A percentile compares a stretch with the other conserved stretches of the same genome.
Evolutionary conservation across 2,329 filamentous ascomycete species (phyloP).

Genomic region (Setomelanomma holmii): DNA sequence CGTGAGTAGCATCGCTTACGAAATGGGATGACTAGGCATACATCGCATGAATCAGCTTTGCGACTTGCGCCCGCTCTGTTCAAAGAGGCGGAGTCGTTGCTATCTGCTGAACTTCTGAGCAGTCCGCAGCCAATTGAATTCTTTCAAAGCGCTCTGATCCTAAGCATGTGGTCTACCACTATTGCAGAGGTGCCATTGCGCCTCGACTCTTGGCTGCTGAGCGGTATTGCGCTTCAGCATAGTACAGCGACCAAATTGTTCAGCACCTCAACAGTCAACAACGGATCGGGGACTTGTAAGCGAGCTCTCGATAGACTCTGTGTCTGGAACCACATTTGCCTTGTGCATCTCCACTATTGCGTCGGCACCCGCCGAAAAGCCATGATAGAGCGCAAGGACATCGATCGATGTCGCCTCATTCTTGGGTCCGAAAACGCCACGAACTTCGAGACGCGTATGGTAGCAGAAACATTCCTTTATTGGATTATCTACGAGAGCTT

Average conservation of each 20-base stretch:
- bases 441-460: constrained; percentile 57
- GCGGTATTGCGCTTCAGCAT: constrained; percentile 54
- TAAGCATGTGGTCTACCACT: constrained; percentile 57
- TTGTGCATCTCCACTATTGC: constrained; percentile 57
- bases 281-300: constrained; percentile 1
- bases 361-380: constrained; percentile 52
- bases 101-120: constrained; percentile 42
- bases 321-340: constrained; percentile 55
- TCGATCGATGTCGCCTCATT: constrained; percentile 49
- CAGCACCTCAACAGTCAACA: constrained; percentile 23
- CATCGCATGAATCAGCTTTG: constrained; percentile 47
- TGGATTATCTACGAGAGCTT: constrained; percentile 55
- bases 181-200: constrained; percentile 54
- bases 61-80: constrained; percentile 49
- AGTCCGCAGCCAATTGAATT: constrained; percentile 53
- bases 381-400: constrained; percentile 47
- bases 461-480: constrained; percentile 55
- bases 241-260: constrained; percentile 49
- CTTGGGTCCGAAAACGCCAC: constrained; percentile 49
- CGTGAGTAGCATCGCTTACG: no score
- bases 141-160: constrained; percentile 53
- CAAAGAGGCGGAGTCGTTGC: constrained; percentile 41
- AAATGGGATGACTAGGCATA: no score
- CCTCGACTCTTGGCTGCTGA: constrained; percentile 56
- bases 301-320: constrained; percentile 27